Base-by-base conservation (phyloP, 2,329 filamentous ascomycete species). In the Tolypocladium ophioglossoides region DNA sequence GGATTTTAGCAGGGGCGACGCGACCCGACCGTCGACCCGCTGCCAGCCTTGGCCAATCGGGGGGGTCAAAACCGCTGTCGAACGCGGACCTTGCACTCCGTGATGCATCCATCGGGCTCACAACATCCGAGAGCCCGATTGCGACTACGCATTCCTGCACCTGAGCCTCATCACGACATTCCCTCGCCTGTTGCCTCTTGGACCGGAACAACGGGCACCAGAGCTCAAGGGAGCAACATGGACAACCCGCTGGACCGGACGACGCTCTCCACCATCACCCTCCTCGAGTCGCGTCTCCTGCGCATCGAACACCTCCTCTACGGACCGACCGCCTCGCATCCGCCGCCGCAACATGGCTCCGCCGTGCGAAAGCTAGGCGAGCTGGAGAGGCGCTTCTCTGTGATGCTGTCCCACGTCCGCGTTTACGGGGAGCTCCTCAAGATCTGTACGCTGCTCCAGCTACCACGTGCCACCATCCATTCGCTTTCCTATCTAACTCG, bases 291-390 rank as follows among this genome's bases (percentile, higher is more conserved):
- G 51, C 80, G 82, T n/a, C 74, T 85, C 12, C 68, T 76, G 18
- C 79, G 81, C 48, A 71, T 84, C 55, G 82, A 85, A 61, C 79
- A 83, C 59, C 66, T 83, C 3, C 72, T 85, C 47, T 76, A 79
- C 61, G 81, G 81, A 30, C 68, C 74, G 4, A 54, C 68, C 2
- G 59, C 65, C 2, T 64, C 70, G 2, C 59, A 67, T 1, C 60
- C 67, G 0, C 58, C 63, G 6, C 58, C 66, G 2, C 67, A 73
- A 16, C 60, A 73, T 24, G 66, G 67, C 18, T 72, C 79, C 0
- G 74, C 76, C 0, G 60, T 70, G 27, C 68, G 71, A 22, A 70
- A 72, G 44, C 67, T 83, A 44, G 72, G 72, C 54, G 72, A 78
- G 40, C 72, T 84, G 0, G 79, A 84, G 59, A 72, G 72, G 52